Evolutionary conservation across 164 flowering plant species (phyloP), one percentile per base, ranked within the genome.

Genomic region (Vitis labrusca): DNA sequence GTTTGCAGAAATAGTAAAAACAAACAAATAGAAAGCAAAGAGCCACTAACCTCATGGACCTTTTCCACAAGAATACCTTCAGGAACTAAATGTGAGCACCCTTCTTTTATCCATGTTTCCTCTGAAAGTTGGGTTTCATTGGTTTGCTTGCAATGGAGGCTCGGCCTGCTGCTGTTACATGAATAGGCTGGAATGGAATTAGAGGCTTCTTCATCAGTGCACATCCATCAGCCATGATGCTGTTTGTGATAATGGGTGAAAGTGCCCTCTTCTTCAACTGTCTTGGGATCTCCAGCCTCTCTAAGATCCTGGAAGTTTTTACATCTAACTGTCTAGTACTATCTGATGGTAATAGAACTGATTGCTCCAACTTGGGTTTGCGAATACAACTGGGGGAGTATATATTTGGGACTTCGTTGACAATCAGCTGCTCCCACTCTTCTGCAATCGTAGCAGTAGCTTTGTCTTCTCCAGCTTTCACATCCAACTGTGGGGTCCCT

Each of bases 341-440:
- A 63, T 78, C 79, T 15, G 70, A 51, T 11, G 85, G 77, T 0
- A 83, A 79, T n/a, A 70, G 30, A 60, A 74, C 64, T 29, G 73
- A 53, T 44, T 71, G 72, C 58, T 78, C 81, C 15, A 54, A 56
- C 70, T 70, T 82, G 23, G 81, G 73, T 61, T 69, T 82, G 49
- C 84, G 70, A 54, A 49, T 53, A 63, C 77, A 65, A 58, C 78
- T 68, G 14, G 87, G 87, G 64, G 86, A 83, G 71, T 59, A 64
- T 53, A 68, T 78, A 29, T n/a, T 67, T 7, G 89, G 76, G 11
- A 79, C 65, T 72, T 88, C 87, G 59, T 65, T 74, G 50, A 91
- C 85, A 65, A 90, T 77, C 54, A 94, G 80, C 72, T 86, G 85
- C 74, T 90, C 94, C 98, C 98, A 91, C 74, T 90, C 92, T 71